Evolutionary conservation across 192 early-diverging fungal species (phyloP), one percentile per base, ranked within the genome.

Genomic region (Lunasporangiospora selenospora): DNA sequence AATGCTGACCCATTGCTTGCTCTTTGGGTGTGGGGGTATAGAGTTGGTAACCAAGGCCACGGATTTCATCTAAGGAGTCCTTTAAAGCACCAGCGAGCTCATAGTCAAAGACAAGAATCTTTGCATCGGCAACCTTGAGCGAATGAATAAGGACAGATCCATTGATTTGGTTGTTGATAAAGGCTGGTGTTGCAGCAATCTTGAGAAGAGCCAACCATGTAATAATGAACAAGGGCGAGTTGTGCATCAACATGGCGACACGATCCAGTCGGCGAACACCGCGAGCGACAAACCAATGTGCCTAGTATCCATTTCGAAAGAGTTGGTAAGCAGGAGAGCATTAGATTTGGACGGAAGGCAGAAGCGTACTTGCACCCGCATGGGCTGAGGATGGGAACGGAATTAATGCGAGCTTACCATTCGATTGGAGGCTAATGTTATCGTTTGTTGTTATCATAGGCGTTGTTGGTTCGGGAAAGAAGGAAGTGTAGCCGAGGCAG

Each of bases 81-180:
- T 67, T 46, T 4, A 79, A 52, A 15, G 31, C 53, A 6, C 67
- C 45, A 9, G 52, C 58, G 3, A 56, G 37, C 21, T 54, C 65
- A 36, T 34, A 76, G 43, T 84, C 82, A 62, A 84, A 81, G 2
- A 84, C 30, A 9, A 84, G 62, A 6, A 81, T 37, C 10, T 75
- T 65, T 26, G 83, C 53, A 12, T 61, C 45, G 26, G 70, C 63
- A 3, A 79, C 55, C 30, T 73, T 77, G 42, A 85, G 57, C 18
- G 69, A 77, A 41, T 85, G 79, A 11, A 76, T 10, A 4, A 85
- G 54, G 0, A 75, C 62, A 6, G 58, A 44, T 0, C 77, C 80
- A 12, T 61, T 50, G 34, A 88, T 56, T 47, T 87, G 82, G 38
- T 75, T 84, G 77, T 90, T 90, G 62, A 90, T 81, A 26, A 89